Base-by-base conservation (phyloP, 495 filamentous ascomycete genomes). In the Aspergillus baeticus region DNA sequence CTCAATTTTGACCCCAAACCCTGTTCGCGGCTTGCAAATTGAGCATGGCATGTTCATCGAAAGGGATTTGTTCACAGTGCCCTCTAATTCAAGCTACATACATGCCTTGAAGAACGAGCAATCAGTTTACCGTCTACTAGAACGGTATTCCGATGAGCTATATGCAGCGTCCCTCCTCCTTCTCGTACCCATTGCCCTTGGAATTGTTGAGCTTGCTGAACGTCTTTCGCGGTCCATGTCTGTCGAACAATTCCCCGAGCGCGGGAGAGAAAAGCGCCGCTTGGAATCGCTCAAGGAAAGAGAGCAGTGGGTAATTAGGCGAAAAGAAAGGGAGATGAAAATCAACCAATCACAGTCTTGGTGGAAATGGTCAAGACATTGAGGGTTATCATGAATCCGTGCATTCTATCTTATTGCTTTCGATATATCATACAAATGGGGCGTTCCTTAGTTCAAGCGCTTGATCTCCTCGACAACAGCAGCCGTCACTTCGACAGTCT, bases 381-480 rank as follows among this genome's bases (percentile, higher is more conserved):
- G 47, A 52, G 31, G 6, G 17, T 39, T 20, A 39, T 42, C 36
- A 52, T 52, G 14, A 38, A 3, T 10, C 11, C 17, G 14, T 48
- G 23, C 34, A 41, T 48, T 48, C 26, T 34, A 31, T 10, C 17
- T 2, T 18, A 13, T 20, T 7, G 26, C 29, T 23, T 44, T 23
- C n/a, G 21, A 14, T 6, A 33, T 48, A 55, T 37, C 42, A 44
- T 26, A 21, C 14, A 41, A 13, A 41, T 20, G 10, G 46, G 13
- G 34, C 8, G 2, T 7, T 7, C n/a, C 15, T 22, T 39, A 55
- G 33, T 41, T 48, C 35, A 58, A 77, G 51, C 58, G 69, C 64
- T 76, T 71, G 59, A 87, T 80, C 69, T 85, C 81, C 17, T 68
- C 71, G 54, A 84, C 82, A 15, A 87, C 80, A 5, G 81, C 83